These are phyloP conservation scores for Ganoderma lucidum DNA, from an alignment of 1,284 basidiomycete species.

Conservation along the genomic window DNA sequence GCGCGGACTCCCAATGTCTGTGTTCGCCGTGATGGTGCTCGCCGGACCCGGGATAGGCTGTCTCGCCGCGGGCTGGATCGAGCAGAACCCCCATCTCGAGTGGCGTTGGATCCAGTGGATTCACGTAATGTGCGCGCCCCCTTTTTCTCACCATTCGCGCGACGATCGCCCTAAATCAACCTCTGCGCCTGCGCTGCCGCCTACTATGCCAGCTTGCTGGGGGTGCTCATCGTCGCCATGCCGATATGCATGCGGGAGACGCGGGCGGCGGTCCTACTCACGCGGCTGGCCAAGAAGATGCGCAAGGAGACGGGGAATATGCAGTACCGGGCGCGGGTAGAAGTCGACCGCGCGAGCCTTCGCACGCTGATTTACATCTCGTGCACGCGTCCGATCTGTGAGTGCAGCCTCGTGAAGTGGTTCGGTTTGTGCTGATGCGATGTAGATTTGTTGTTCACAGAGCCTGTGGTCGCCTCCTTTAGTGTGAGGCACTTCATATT, in stretches of 20 bases:
- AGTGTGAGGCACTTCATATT: constrained; percentile 52
- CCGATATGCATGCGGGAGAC: constrained; percentile 68
- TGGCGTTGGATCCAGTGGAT: constrained; percentile 91
- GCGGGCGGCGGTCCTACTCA: constrained; percentile 68
- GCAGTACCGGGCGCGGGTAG: constrained; percentile 67
- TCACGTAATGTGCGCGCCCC: constrained; percentile 61
- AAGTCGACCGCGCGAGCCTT: constrained; percentile 67
- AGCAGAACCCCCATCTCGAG: constrained; percentile 62
- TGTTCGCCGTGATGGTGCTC: constrained; percentile 67
- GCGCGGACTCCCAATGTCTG: constrained; percentile 76
- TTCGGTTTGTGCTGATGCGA: background rate
- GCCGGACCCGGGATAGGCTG: constrained; percentile 72
- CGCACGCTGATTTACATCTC: constrained; percentile 67
- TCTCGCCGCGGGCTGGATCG: constrained; percentile 74
- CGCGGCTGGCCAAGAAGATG: constrained; percentile 61
- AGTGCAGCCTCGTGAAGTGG: constrained; percentile 35
- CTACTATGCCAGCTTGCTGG: constrained; percentile 50
- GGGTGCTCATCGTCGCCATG: constrained; percentile 51
- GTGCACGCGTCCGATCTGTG: constrained; percentile 74
- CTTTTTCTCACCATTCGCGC: background rate
- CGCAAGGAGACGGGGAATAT: constrained; percentile 69
- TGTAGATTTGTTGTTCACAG: constrained; percentile 70
- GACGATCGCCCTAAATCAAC: constrained; percentile 11
- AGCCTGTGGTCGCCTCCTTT: constrained; percentile 80
- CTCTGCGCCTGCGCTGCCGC: background rate